Base-by-base conservation (phyloP, 2,329 filamentous ascomycete genomes). In the Passalora sequoiae region DNA sequence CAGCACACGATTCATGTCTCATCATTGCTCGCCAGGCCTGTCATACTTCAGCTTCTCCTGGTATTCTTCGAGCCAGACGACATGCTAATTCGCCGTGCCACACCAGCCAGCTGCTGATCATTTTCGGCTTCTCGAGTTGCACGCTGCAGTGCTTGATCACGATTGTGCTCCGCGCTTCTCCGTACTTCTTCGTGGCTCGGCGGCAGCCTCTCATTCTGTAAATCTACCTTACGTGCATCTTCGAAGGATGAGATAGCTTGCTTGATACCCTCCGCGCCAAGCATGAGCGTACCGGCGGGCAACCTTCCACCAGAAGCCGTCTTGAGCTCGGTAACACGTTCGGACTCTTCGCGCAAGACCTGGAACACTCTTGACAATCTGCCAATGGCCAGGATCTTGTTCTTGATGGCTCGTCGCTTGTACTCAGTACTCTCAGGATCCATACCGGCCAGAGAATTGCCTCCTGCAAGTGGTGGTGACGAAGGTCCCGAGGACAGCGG, bases 331-430 rank as follows among this genome's bases (percentile, higher is more conserved):
- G 91, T 96, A 44, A 98, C 89, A 59, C 85, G 81, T 73, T 98
- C 92, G 2, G 89, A 94, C 69, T 98, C 92, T 70, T 98, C 92
- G 60, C 92, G 88, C 58, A 98, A 71, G 38, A 98, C 92, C 66
- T 98, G 92, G 83, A 98, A 98, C 49, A 98, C 92, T 59, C 92
- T 86, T 27, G 92, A 97, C 53, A 98, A 76, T 57, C 92, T 87
- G 21, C 92, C 92, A 61, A 98, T 98, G 48, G 92, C 92, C 58
- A 98, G 73, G 62, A 98, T 97, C 76, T 98, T 98, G 81, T 98
- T 98, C 77, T 97, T 97, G 78, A 98, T 95, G 3, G 89, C 89
- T 33, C 89, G 83, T 61, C 92, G 80, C 77, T 96, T 97, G 74
- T 84, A 91, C 65, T 98, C 92, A 58, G 84, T 87, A 40, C 84